Evolutionary conservation across 2,329 filamentous ascomycete species (phyloP), one percentile per base, ranked within the genome.

Genomic region (Colletotrichum sublineola): DNA sequence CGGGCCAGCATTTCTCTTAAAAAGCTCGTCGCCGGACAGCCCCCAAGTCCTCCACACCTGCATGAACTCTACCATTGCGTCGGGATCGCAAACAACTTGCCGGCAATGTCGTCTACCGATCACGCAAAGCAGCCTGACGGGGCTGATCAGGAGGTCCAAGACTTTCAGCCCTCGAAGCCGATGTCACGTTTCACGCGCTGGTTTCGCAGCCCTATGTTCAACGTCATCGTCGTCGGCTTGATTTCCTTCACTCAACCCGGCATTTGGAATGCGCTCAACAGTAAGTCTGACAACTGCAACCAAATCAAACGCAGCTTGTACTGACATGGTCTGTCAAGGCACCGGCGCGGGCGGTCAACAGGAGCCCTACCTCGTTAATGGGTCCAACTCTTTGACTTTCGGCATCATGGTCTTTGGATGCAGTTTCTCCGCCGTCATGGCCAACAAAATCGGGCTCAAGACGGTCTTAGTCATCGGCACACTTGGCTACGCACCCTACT

Each of bases 311-410:
- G 36, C 15, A 18, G 14, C 1, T 15, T 0, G 11, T 18, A 4
- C 33, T 71, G 2, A 71, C 50, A 2, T 1, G 2, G 3, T 3
- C 1, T 11, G 20, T 5, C 0, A 48, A 78, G 77, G 75, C 62
- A 78, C 77, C 0, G 92, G 92, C 9, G 92, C 91, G 1, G 92
- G 92, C 58, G 92, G 92, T 5, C 86, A 88, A 44, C 85, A 90
- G 75, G 85, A 86, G 20, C 92, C 92, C 0, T 87, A 90, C 76
- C 85, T 94, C 0, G 89, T 94, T 60, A 94, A 93, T 75, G 86
- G 89, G 0, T 90, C 90, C 15, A 94, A 94, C 75, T 89, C 92
- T 0, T 80, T 94, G 44, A 93, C 91, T 0, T 94, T 94, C 76
- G 84, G 81, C 3, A 83, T 87, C 74, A 86, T 87, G 84, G 81